A percentile compares a stretch with the other conserved stretches of the same genome.
phyloP scores from a whole-genome alignment of 176 grass and related monocot species.

The Zea luxurians region DNA sequence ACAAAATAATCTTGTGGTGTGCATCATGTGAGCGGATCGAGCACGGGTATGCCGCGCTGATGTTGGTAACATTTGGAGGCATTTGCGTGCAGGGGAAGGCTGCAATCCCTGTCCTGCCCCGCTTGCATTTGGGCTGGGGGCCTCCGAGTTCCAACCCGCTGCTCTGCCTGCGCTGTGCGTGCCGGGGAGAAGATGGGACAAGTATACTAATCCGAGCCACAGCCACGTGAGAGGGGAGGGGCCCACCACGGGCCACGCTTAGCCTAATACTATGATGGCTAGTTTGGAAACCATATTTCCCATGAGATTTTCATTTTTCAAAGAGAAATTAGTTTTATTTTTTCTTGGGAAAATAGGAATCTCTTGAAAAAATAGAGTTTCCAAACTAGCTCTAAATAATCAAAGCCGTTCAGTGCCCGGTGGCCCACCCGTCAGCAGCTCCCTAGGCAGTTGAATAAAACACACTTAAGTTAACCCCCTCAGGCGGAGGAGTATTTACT shows the following conservation, averaged over 20 bases:
- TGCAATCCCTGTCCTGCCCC: slow-evolving; percentile 50
- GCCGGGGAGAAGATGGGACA: slow-evolving; percentile 10
- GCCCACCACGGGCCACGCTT: not conserved
- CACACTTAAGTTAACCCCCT: not conserved
- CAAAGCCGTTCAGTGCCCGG: not conserved
- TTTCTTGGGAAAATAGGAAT: no score
- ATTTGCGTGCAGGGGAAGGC: slow-evolving; percentile 50
- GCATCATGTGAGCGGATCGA: slow-evolving; percentile 27
- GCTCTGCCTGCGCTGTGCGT: not conserved
- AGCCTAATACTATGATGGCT: not conserved
- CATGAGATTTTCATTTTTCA: no score
- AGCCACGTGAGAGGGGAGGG: slow-evolving; percentile 22
- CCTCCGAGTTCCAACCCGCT: slow-evolving; percentile 35
- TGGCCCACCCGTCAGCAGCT: not conserved
- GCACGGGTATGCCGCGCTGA: slow-evolving; percentile 34
- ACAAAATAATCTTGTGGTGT: not conserved
- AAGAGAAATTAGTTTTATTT: no score
- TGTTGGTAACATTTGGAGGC: slow-evolving; percentile 39
- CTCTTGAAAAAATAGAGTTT: no score
- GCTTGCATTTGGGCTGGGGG: not conserved
- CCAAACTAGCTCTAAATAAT: no score
- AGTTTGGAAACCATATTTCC: no score
- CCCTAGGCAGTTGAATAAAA: not conserved
- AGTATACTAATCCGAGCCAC: slow-evolving; percentile 38
- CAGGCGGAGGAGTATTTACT: not conserved